These are phyloP conservation scores for Globisporangium iwayamae DNA, from an alignment of 352 stramenopile genomes.

Conservation along the genomic window DNA sequence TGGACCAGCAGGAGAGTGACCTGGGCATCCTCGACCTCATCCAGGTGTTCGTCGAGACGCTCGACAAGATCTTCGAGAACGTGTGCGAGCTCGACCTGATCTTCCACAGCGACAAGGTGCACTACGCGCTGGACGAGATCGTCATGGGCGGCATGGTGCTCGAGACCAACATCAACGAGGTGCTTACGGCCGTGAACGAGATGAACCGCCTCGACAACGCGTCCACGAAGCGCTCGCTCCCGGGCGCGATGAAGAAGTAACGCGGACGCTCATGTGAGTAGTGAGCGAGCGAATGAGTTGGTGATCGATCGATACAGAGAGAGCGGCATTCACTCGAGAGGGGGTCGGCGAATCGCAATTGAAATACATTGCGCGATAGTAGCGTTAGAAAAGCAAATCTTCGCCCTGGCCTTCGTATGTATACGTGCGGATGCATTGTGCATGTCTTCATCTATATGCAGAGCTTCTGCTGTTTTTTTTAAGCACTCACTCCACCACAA, in stretches of 20 bases:
- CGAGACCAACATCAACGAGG: slow-evolving; percentile 98
- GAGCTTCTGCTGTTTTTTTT: background rate
- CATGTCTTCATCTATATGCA: background rate
- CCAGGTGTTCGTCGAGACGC: slow-evolving; percentile 95
- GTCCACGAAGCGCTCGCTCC: slow-evolving; percentile 74
- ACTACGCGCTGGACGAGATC: slow-evolving; percentile 98
- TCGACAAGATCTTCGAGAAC: slow-evolving; percentile 99
- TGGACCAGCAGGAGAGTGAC: slow-evolving; percentile 98
- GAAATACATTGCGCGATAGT: slow-evolving; percentile 7
- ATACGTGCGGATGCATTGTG: background rate
- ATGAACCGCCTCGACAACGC: slow-evolving; percentile 93
- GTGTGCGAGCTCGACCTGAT: slow-evolving; percentile 99
- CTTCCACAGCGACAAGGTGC: slow-evolving; percentile 97
- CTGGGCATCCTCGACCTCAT: slow-evolving; percentile 99
- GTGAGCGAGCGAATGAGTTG: background rate
- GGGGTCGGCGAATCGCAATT: background rate
- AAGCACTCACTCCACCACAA: background rate
- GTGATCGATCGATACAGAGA: background rate
- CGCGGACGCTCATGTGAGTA: slow-evolving; percentile 4
- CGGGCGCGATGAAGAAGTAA: slow-evolving; percentile 69
- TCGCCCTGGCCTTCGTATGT: background rate
- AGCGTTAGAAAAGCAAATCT: slow-evolving; percentile 3
- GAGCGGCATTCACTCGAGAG: background rate
- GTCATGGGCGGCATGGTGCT: slow-evolving; percentile 99
- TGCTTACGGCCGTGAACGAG: slow-evolving; percentile 96